phyloP scores from a whole-genome alignment of 805 yeast genomes.

The Yamadazyma takamatsuzukensis region DNA sequence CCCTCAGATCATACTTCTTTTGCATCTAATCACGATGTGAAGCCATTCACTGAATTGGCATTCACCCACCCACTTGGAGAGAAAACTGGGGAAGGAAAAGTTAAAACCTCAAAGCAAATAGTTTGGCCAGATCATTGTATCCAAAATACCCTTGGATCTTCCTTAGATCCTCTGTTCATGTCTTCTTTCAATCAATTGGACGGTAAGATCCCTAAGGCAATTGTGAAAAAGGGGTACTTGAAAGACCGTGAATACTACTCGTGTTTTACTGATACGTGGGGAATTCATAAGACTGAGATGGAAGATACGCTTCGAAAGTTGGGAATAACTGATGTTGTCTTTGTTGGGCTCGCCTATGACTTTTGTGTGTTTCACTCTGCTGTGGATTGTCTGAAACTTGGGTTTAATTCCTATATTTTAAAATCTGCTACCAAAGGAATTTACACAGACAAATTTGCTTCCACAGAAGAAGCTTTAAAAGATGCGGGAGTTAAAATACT shows the following conservation, averaged over 20 bases:
- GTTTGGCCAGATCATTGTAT: conserved; percentile 95
- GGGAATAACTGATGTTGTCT: conserved; percentile 55
- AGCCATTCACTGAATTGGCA: conserved; percentile 49
- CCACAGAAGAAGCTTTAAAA: conserved; percentile 31
- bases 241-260: conserved; percentile 82
- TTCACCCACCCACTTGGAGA: conserved; percentile 49
- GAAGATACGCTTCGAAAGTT: conserved; percentile 42
- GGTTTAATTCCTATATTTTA: conserved; percentile 63
- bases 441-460: conserved; percentile 34
- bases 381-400: conserved; percentile 56
- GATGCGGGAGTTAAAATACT: conserved; percentile 31
- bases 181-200: conserved; percentile 30
- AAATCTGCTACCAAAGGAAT: conserved; percentile 57
- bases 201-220: conserved; percentile 22
- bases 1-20: conserved; percentile 76
- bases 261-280: conserved; percentile 81
- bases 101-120: conserved; percentile 34
- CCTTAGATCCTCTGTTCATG: conserved; percentile 50
- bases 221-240: conserved; percentile 69
- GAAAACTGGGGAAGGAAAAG: conserved; percentile 21
- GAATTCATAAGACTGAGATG: conserved; percentile 64
- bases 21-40: conserved; percentile 58
- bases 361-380: conserved; percentile 82
- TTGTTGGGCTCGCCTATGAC: conserved; percentile 85
- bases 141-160: conserved; percentile 65